Evolutionary conservation across 306 rosid genomes (phyloP).

Genomic region (Lathyrus sativus): DNA sequence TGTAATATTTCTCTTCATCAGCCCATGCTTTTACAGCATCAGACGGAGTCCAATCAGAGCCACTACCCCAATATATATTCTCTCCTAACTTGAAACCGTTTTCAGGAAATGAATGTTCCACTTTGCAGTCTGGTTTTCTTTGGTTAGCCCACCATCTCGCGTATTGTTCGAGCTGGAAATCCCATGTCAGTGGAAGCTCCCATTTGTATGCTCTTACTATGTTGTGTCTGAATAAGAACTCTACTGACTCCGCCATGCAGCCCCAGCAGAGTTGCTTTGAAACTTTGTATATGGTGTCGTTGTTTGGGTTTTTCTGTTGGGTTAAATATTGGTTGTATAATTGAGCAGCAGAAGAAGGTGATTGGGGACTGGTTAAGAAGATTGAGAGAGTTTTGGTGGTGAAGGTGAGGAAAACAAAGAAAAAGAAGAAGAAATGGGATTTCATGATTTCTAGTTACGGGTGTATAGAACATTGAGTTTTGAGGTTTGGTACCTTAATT

Average conservation of each 20-base stretch:
- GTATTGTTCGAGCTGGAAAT: slow-evolving; percentile 66
- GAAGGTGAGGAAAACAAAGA: slow-evolving; percentile 35
- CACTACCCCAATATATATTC: slow-evolving; percentile 87
- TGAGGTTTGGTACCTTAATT: slow-evolving; percentile 24
- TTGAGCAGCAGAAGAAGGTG: background rate
- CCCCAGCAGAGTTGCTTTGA: slow-evolving; percentile 87
- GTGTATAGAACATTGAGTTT: slow-evolving; percentile 31
- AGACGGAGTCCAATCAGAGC: slow-evolving; percentile 61
- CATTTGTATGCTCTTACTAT: slow-evolving; percentile 64
- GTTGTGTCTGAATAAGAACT: slow-evolving; percentile 73
- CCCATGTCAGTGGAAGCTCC: slow-evolving; percentile 72
- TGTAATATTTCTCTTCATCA: slow-evolving; percentile 66
- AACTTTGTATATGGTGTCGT: slow-evolving; percentile 59
- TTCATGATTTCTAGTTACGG: slow-evolving; percentile 43
- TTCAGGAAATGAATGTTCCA: slow-evolving; percentile 81
- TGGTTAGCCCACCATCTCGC: slow-evolving; percentile 82
- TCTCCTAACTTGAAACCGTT: slow-evolving; percentile 72
- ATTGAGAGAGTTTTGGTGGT: slow-evolving; percentile 16
- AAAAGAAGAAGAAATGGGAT: slow-evolving; percentile 29
- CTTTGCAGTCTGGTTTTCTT: slow-evolving; percentile 66
- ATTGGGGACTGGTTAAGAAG: no score
- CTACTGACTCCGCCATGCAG: slow-evolving; percentile 69
- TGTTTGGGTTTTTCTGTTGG: slow-evolving; percentile 45
- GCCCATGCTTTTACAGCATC: slow-evolving; percentile 81
- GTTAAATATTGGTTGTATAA: slow-evolving; percentile 15